Conservation (phyloP, 1,284 basidiomycete genomes). For the Fomitopsis pinicola region DNA sequence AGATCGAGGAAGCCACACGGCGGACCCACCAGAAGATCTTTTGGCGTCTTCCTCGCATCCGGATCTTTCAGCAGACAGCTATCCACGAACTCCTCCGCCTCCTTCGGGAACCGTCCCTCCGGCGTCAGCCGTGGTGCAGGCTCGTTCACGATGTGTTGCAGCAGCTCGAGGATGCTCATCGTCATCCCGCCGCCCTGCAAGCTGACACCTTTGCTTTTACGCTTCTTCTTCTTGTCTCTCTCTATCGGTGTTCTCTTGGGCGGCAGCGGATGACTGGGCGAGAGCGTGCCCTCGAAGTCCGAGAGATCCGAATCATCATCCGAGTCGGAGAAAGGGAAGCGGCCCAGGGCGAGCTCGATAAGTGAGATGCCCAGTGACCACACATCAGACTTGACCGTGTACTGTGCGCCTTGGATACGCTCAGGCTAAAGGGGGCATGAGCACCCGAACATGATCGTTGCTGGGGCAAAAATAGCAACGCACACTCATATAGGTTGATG, state of each 20-base stretch:
- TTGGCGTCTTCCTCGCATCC: slow-evolving; percentile 70
- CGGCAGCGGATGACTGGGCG: slow-evolving; percentile 42
- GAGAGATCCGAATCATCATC: slow-evolving; percentile 65
- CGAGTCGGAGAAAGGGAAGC: slow-evolving; percentile 85
- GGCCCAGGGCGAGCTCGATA: slow-evolving; percentile 91
- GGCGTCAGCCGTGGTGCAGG: slow-evolving; percentile 80
- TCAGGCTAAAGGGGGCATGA: slow-evolving; percentile 66
- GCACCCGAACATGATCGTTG: slow-evolving; percentile 6
- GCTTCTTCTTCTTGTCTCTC: slow-evolving; percentile 44
- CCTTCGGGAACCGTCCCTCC: slow-evolving; percentile 63
- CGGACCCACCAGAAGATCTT: slow-evolving; percentile 69
- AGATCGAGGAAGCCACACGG: not conserved
- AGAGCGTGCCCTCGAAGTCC: slow-evolving; percentile 68
- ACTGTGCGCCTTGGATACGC: slow-evolving; percentile 96
- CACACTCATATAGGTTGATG: slow-evolving; percentile 99
- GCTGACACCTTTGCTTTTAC: slow-evolving; percentile 80
- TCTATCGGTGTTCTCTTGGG: slow-evolving; percentile 41
- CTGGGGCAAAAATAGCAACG: slow-evolving; percentile 45
- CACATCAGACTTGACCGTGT: slow-evolving; percentile 96
- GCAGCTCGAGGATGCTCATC: slow-evolving; percentile 94
- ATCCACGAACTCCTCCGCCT: slow-evolving; percentile 79
- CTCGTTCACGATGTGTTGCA: slow-evolving; percentile 98
- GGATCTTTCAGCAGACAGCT: slow-evolving; percentile 85
- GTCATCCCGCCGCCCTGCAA: slow-evolving; percentile 89
- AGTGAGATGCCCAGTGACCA: slow-evolving; percentile 96